Evolutionary conservation across 352 stramenopile genomes (phyloP).

Genomic region (Phytophthora megakarya): DNA sequence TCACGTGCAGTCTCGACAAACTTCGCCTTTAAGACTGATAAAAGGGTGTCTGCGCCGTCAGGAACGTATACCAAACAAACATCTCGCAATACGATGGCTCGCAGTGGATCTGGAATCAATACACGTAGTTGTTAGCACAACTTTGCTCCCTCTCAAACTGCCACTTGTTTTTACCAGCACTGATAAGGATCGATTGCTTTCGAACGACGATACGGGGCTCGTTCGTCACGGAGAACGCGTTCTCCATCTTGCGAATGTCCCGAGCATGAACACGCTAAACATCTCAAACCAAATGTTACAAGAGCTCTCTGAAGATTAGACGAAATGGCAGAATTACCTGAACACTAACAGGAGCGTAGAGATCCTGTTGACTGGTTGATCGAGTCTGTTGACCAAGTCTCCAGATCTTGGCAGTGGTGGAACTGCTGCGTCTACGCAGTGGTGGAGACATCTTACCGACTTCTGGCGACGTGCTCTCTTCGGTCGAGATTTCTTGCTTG

Average conservation of each 20-base stretch:
- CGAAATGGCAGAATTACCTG: constrained; percentile 20
- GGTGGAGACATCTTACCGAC: constrained; percentile 6
- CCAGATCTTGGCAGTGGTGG: constrained; percentile 27
- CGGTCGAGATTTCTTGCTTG: constrained; percentile 16
- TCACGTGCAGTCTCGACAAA: constrained; percentile 49
- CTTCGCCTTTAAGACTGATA: constrained; percentile 52
- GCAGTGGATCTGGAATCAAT: constrained; percentile 47
- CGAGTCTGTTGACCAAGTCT: constrained; percentile 24
- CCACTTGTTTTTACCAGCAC: constrained; percentile 40
- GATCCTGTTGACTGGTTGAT: constrained; percentile 21
- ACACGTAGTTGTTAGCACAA: neutral
- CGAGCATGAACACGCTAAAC: constrained; percentile 57
- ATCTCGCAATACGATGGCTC: constrained; percentile 59
- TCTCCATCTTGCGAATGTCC: constrained; percentile 74
- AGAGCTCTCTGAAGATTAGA: too few species aligned
- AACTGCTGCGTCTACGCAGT: constrained; percentile 31
- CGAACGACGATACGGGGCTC: constrained; percentile 64
- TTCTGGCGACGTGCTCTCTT: constrained; percentile 7
- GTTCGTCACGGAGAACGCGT: constrained; percentile 66
- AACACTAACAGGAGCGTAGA: constrained; percentile 33
- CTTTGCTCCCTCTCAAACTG: neutral
- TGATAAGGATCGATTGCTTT: constrained; percentile 72
- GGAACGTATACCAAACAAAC: constrained; percentile 57
- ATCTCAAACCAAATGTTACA: too few species aligned
- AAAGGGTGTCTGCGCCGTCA: constrained; percentile 42